Evolutionary conservation across 2,329 filamentous ascomycete species (phyloP).

Genomic region (Cytospora chrysosperma): DNA sequence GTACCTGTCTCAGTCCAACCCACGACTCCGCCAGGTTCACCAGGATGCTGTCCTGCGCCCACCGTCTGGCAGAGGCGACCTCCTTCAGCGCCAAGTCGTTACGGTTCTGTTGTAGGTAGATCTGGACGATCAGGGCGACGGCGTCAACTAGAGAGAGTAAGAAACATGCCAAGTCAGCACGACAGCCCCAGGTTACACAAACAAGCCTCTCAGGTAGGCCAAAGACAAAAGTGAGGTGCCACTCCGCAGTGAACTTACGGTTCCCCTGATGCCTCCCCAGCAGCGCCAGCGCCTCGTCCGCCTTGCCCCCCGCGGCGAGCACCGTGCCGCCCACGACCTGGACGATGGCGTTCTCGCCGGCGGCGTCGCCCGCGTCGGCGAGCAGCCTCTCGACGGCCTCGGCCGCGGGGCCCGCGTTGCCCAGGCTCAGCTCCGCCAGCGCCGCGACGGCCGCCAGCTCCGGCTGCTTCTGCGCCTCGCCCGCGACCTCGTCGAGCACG

Average conservation of each 20-base stretch:
- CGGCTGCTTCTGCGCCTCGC: constrained; percentile 53
- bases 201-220: too few relatives aligned
- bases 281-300: constrained; percentile 80
- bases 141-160: constrained; percentile 56
- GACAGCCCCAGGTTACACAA: background rate
- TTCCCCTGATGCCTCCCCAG: constrained; percentile 82
- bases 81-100: constrained; percentile 89
- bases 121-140: constrained; percentile 86
- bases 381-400: constrained; percentile 65
- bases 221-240: background rate
- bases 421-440: constrained; percentile 65
- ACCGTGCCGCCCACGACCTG: constrained; percentile 82
- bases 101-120: constrained; percentile 88
- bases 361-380: constrained; percentile 61
- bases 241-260: constrained; percentile 55
- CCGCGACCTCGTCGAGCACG: constrained; percentile 68
- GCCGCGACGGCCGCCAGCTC: constrained; percentile 76
- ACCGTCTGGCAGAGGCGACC: constrained; percentile 79
- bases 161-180: constrained; percentile 27
- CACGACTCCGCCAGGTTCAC: constrained; percentile 95
- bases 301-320: constrained; percentile 73
- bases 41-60: constrained; percentile 91
- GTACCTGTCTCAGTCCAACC: constrained; percentile 83
- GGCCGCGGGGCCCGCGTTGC: constrained; percentile 62
- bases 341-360: constrained; percentile 73